phyloP scores from a whole-genome alignment of 2,329 filamentous ascomycete species.

The Cylindrodendrum hubeiense region DNA sequence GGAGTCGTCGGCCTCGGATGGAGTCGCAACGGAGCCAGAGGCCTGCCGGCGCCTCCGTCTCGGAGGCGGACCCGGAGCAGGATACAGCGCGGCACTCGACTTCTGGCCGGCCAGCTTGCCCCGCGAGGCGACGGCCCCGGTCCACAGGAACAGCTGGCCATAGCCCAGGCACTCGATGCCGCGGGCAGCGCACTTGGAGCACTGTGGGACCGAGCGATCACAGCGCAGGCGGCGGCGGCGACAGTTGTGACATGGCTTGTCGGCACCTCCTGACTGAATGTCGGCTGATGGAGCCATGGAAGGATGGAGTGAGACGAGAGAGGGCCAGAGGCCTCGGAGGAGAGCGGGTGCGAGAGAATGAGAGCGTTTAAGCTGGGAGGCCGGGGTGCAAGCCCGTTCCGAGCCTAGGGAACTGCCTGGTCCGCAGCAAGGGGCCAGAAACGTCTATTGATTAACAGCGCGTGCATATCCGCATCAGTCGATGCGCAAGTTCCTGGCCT shows the following conservation, averaged over 20 bases:
- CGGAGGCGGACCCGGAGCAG: conserved; percentile 32
- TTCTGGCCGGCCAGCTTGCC: conserved; percentile 57
- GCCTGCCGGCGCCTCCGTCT: conserved; percentile 16
- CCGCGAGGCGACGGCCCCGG: conserved; percentile 58
- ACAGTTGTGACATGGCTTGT: conserved; percentile 65
- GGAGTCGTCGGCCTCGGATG: conserved; percentile 25
- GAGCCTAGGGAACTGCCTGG: conserved; percentile 24
- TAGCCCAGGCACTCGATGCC: conserved; percentile 67
- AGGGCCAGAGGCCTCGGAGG: neutral
- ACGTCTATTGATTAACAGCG: conserved; percentile 36
- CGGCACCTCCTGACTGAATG: conserved; percentile 28
- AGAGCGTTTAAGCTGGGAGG: conserved; percentile 14
- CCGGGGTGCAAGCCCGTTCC: conserved; percentile 18
- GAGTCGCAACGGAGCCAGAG: conserved; percentile 29
- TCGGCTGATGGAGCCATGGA: conserved; percentile 41
- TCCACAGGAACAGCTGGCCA: conserved; percentile 66
- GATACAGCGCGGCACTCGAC: conserved; percentile 49
- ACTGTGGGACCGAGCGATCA: conserved; percentile 63
- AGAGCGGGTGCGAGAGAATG: conserved; percentile 21
- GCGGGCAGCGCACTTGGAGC: conserved; percentile 62
- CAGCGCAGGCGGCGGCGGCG: conserved; percentile 65
- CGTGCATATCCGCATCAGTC: conserved; percentile 9
- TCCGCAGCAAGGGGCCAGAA: conserved; percentile 33
- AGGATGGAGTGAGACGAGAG: conserved; percentile 16
- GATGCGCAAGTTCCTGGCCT: conserved; percentile 1